Evolutionary conservation across 106 monocot genomes (phyloP), one percentile per base, ranked within the genome.

Genomic region (Dioscorea alata): DNA sequence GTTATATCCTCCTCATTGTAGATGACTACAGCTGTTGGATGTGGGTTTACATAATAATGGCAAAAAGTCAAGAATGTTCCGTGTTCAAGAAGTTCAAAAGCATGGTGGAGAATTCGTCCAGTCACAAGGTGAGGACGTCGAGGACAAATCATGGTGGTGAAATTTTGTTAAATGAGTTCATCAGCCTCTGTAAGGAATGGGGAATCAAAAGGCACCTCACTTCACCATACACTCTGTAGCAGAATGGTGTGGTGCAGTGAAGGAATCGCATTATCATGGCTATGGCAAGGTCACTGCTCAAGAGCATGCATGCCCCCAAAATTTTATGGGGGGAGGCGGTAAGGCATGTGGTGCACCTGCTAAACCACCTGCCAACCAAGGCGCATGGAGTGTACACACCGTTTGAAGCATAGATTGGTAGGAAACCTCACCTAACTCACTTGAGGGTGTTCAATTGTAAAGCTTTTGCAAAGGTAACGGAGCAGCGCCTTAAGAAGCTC

Each of bases 261-360:
- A 52, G 50, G 24, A 75, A 75, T 34, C 54, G 18, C 18, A 70
- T 54, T 2, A 53, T 77, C 33, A 57, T 77, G 62, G 51, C 21
- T 4, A 74, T 67, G 67, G 58, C 74, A 16, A 23, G 57, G 8
- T 56, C 50, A 20, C 21, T 70, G 7, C 48, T 77, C 16, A 77
- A 77, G 22, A 34, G 48, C 49, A 74, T 67, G 67, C 8, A 25
- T 12, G 33, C 67, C 21, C 58, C 58, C n/a, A 20, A 0, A 6
- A 32, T 4, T 15, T 58, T 77, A 16, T 77, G 76, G 76, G 76
- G 76, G 18, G 76, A 77, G 53, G 76, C 24, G 0, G 53, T 77
- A 13, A n/a, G 51, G 23, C 63, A 35, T 23, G 28, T 63, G 17
- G 33, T 57, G 0, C 65, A 28, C 24, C 35, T 77, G 0, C 51